Percentiles rank a stretch among this genome's conserved stretches.
phyloP scores from a whole-genome alignment of 768 basidiomycete genomes.

The Hysterangium stoloniferum region DNA sequence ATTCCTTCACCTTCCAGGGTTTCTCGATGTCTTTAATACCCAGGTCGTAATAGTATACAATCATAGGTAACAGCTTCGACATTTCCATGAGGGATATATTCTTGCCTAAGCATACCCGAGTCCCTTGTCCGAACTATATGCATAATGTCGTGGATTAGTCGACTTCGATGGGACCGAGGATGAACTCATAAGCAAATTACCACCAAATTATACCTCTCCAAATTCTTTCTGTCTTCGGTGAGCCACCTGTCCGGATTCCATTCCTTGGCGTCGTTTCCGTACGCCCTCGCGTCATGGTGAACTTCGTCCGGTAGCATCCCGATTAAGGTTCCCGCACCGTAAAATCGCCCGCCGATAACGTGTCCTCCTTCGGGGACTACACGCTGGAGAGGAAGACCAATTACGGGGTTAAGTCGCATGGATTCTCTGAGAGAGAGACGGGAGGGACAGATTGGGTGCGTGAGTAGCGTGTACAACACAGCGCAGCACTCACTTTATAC shows the following conservation, averaged over 20 bases:
- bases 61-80: constrained; percentile 5
- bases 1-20: constrained; percentile 3
- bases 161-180: neutral
- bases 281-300: constrained; percentile 23
- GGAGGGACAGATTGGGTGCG: constrained; percentile 16
- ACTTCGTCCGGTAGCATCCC: constrained; percentile 30
- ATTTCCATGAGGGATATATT: constrained; percentile 10
- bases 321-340: constrained; percentile 27
- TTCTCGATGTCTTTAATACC: neutral
- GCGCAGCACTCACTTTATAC: constrained; percentile 1
- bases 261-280: constrained; percentile 24
- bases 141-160: too few relatives aligned
- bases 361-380: constrained; percentile 23
- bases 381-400: constrained; percentile 30
- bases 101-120: constrained; percentile 7
- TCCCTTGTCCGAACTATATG: constrained; percentile 8
- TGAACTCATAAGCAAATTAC: neutral
- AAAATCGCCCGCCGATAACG: constrained; percentile 22
- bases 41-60: constrained; percentile 6
- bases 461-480: neutral
- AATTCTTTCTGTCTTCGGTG: constrained; percentile 13
- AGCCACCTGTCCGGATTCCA: constrained; percentile 33
- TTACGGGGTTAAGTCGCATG: constrained; percentile 27
- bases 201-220: constrained; percentile 6
- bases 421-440: constrained; percentile 24